Conservation (phyloP, 163 green algal species). For the Scenedesmus sp. region DNA sequence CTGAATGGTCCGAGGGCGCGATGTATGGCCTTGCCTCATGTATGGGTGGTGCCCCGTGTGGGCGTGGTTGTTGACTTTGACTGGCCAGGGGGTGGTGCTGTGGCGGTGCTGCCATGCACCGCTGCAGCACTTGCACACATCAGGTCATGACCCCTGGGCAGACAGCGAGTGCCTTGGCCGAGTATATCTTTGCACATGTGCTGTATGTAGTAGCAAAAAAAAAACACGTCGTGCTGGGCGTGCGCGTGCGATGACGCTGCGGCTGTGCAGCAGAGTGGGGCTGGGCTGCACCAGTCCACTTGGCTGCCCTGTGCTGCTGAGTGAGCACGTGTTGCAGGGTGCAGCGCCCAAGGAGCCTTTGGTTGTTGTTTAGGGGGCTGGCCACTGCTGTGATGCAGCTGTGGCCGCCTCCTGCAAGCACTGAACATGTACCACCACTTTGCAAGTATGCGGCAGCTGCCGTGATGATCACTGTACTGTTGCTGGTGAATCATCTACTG, state of each 20-base stretch:
- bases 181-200: constrained; percentile 14
- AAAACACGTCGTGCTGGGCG: background rate
- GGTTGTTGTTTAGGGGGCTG: background rate
- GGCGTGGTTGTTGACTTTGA: background rate
- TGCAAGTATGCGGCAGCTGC: background rate
- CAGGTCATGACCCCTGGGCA: background rate
- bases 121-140: background rate
- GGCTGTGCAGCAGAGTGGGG: background rate
- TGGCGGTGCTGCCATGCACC: background rate
- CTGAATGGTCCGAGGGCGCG: background rate
- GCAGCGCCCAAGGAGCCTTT: background rate
- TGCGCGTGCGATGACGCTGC: background rate
- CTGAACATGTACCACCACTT: constrained; percentile 5
- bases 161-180: background rate
- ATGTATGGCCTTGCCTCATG: constrained; percentile 6
- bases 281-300: background rate
- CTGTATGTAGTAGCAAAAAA: background rate
- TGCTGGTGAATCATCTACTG: background rate
- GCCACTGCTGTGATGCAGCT: background rate
- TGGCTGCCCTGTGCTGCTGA: background rate
- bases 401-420: background rate
- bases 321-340: background rate
- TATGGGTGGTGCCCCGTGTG: background rate
- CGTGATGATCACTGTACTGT: background rate
- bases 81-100: background rate